phyloP scores from a whole-genome alignment of 1,284 basidiomycete genomes.

The Trichosporon sp. region DNA sequence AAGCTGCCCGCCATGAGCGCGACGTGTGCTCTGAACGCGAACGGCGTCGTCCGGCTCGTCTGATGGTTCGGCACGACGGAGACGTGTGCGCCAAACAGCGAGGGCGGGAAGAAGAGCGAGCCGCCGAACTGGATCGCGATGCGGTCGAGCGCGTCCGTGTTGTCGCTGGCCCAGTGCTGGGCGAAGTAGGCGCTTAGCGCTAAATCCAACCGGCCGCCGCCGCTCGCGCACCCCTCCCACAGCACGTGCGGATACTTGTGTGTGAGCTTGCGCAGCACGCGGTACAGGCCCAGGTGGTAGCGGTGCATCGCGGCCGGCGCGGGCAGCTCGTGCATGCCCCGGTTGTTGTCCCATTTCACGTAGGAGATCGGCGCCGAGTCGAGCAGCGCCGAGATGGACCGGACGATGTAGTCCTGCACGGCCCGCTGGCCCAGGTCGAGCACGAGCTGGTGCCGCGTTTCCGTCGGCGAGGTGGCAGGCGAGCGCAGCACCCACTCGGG shows the following conservation, averaged over 20 bases:
- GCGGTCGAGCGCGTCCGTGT: conserved; percentile 35
- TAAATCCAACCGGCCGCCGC: conserved; percentile 36
- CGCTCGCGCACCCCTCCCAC: conserved; percentile 39
- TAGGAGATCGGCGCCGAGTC: conserved; percentile 28
- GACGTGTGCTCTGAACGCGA: conserved; percentile 39
- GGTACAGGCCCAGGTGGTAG: conserved; percentile 40
- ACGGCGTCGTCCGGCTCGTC: conserved; percentile 25
- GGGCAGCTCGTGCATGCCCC: conserved; percentile 38
- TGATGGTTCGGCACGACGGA: conserved; percentile 35
- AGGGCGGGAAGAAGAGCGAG: conserved; percentile 30
- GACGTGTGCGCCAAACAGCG: conserved; percentile 33
- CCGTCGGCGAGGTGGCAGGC: conserved; percentile 20
- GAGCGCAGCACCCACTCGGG: conserved; percentile 37
- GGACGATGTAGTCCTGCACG: conserved; percentile 37
- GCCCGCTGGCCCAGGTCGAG: conserved; percentile 27
- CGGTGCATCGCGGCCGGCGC: conserved; percentile 23
- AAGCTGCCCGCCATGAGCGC: conserved; percentile 40
- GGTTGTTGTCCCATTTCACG: conserved; percentile 42
- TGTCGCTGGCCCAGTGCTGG: conserved; percentile 36
- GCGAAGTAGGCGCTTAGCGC: conserved; percentile 35
- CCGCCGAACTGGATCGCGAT: conserved; percentile 36
- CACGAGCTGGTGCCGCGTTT: conserved; percentile 33
- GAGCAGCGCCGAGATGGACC: conserved; percentile 22
- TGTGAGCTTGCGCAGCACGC: conserved; percentile 29
- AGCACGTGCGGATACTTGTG: conserved; percentile 30